These are phyloP conservation scores for Cymbopogon flexuosus DNA, from an alignment of 202 grass and related monocot species.

Conservation along the genomic window DNA sequence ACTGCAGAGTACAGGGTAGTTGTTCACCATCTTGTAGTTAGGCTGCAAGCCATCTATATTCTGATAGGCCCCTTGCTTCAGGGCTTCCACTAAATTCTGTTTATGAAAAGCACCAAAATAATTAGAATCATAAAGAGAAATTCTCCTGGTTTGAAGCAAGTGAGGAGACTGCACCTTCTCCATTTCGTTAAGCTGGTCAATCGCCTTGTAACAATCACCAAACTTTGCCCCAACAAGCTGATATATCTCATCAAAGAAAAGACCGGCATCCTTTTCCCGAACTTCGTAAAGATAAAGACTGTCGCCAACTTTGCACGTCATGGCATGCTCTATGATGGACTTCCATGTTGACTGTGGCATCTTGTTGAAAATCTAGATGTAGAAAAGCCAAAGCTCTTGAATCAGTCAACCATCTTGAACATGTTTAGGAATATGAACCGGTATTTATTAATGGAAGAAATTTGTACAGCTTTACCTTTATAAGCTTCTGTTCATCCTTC, in stretches of 20 bases:
- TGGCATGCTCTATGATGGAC: constrained; percentile 48
- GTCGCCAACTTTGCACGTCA: constrained; percentile 20
- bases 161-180: constrained; percentile 31
- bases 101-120: constrained; percentile 15
- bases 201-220: constrained; percentile 24
- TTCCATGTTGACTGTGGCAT: constrained; percentile 44
- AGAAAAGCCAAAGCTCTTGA: constrained; percentile 11
- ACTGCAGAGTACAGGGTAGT: constrained; percentile 25
- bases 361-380: constrained; percentile 33
- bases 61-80: constrained; percentile 35
- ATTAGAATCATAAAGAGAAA: constrained; percentile 15
- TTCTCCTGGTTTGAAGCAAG: neutral
- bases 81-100: constrained; percentile 34
- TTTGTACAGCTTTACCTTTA: constrained; percentile 20
- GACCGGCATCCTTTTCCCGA: neutral
- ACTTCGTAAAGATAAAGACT: neutral
- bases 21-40: constrained; percentile 43
- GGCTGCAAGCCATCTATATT: constrained; percentile 34
- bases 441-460: neutral
- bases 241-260: constrained; percentile 49
- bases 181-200: constrained; percentile 23
- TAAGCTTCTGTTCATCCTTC: constrained; percentile 34
- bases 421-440: neutral
- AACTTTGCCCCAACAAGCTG: constrained; percentile 40
- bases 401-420: constrained; percentile 5